phyloP scores from a whole-genome alignment of 345 rosid species.

The Fremontodendron californicum region DNA sequence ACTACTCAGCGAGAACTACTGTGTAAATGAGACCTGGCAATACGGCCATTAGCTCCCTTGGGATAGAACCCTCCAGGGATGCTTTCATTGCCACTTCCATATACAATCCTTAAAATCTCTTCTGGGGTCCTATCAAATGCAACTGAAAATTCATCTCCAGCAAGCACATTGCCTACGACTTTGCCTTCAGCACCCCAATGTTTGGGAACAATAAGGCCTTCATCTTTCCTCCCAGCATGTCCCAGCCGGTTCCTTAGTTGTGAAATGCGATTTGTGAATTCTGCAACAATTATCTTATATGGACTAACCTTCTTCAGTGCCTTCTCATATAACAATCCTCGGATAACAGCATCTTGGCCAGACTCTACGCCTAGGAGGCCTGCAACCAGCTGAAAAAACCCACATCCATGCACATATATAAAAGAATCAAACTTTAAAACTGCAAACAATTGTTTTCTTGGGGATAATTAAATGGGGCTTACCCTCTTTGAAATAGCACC shows the following conservation, averaged over 20 bases:
- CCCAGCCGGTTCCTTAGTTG: slow-evolving; percentile 35
- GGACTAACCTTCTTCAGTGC: slow-evolving; percentile 32
- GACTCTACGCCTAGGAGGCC: slow-evolving; percentile 78
- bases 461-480: background rate
- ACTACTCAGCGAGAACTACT: background rate
- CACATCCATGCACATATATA: background rate
- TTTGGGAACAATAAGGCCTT: slow-evolving; percentile 43
- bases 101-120: slow-evolving; percentile 57
- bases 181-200: slow-evolving; percentile 38
- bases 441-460: background rate
- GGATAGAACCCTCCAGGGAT: slow-evolving; percentile 65
- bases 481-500: slow-evolving; percentile 50
- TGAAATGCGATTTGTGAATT: slow-evolving; percentile 38
- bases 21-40: slow-evolving; percentile 43
- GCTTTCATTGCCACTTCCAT: slow-evolving; percentile 55
- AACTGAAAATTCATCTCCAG: slow-evolving; percentile 41
- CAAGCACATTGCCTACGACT: slow-evolving; percentile 47
- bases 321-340: slow-evolving; percentile 47
- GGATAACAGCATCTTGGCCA: slow-evolving; percentile 77
- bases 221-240: slow-evolving; percentile 41
- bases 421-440: background rate
- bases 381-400: slow-evolving; percentile 58
- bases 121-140: slow-evolving; percentile 51
- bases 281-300: slow-evolving; percentile 35
- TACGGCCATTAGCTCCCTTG: slow-evolving; percentile 49